phyloP scores from a whole-genome alignment of 768 basidiomycete species.

The Leccinum longicurvipes region DNA sequence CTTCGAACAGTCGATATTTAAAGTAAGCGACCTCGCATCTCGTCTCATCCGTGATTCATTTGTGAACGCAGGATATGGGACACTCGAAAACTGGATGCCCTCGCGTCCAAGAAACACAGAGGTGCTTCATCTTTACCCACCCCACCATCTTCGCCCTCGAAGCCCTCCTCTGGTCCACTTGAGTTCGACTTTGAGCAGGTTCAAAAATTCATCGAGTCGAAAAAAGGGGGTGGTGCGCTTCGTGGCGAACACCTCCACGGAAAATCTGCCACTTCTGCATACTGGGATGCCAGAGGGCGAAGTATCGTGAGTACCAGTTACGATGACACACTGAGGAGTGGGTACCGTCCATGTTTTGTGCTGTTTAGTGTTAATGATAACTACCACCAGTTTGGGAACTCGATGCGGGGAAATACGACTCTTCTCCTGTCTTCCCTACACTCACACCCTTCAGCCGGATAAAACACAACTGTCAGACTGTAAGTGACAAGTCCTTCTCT shows the following conservation, averaged over 20 bases:
- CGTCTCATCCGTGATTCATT: neutral
- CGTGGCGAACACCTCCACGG: conserved; percentile 67
- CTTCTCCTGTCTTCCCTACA: conserved; percentile 49
- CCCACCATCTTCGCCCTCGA: conserved; percentile 22
- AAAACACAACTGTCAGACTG: conserved; percentile 78
- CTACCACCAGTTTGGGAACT: conserved; percentile 70
- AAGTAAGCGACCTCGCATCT: conserved; percentile 45
- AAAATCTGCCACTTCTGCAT: conserved; percentile 79
- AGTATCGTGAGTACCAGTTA: conserved; percentile 83
- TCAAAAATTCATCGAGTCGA: conserved; percentile 47
- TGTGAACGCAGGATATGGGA: conserved; percentile 68
- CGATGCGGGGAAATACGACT: conserved; percentile 46
- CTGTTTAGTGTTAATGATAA: conserved; percentile 9
- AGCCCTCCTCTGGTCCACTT: conserved; percentile 12
- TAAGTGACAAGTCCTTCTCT: conserved; percentile 30
- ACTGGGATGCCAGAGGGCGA: conserved; percentile 81
- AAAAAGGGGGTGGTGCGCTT: conserved; percentile 50
- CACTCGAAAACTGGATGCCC: conserved; percentile 54
- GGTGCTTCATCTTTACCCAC: conserved; percentile 25
- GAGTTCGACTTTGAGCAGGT: conserved; percentile 43
- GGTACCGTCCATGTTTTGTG: conserved; percentile 23
- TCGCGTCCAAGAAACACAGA: conserved; percentile 29
- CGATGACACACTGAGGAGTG: conserved; percentile 72
- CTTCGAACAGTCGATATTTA: conserved; percentile 68
- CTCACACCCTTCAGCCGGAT: conserved; percentile 63